Percentiles rank a stretch among this genome's conserved stretches.
Evolutionary conservation across 2,329 filamentous ascomycete genomes (phyloP).

Genomic region (Stemphylium vesicarium): DNA sequence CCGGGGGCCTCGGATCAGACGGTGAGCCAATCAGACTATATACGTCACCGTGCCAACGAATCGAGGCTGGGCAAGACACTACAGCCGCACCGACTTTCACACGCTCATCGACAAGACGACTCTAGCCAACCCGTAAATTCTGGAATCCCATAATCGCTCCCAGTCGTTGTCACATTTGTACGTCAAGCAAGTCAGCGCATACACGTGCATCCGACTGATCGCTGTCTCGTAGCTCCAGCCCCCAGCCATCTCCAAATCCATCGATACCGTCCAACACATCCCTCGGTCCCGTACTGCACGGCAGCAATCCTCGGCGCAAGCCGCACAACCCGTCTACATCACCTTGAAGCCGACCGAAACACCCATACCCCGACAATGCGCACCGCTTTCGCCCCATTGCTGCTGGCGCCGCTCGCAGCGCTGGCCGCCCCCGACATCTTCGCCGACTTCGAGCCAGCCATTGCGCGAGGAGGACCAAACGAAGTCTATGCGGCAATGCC

Average conservation of each 20-base stretch:
- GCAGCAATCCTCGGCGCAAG: slow-evolving; percentile 15
- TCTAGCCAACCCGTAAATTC: slow-evolving; percentile 1
- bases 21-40: slow-evolving; percentile 3
- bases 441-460: slow-evolving; percentile 41
- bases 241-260: slow-evolving; percentile 10
- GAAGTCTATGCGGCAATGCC: slow-evolving; percentile 33
- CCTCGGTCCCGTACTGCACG: slow-evolving; percentile 9
- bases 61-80: slow-evolving; percentile 7
- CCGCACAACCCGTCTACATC: slow-evolving; percentile 12
- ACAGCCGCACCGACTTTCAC: slow-evolving; percentile 12
- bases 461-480: slow-evolving; percentile 23
- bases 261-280: slow-evolving; percentile 13
- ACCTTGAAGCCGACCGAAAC: not conserved
- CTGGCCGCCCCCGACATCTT: slow-evolving; percentile 37
- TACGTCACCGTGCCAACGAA: slow-evolving; percentile 15
- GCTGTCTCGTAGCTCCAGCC: not conserved
- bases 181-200: not conserved
- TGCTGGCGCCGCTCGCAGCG: slow-evolving; percentile 39
- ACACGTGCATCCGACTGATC: not conserved
- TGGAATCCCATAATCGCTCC: not conserved
- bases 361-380: slow-evolving; percentile 35
- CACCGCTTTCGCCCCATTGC: slow-evolving; percentile 26
- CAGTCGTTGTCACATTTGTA: not conserved
- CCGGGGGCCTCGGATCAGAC: not conserved
- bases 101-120: slow-evolving; percentile 14